Conservation (phyloP, 306 rosid species). For the Pyrus pyrifolia region DNA sequence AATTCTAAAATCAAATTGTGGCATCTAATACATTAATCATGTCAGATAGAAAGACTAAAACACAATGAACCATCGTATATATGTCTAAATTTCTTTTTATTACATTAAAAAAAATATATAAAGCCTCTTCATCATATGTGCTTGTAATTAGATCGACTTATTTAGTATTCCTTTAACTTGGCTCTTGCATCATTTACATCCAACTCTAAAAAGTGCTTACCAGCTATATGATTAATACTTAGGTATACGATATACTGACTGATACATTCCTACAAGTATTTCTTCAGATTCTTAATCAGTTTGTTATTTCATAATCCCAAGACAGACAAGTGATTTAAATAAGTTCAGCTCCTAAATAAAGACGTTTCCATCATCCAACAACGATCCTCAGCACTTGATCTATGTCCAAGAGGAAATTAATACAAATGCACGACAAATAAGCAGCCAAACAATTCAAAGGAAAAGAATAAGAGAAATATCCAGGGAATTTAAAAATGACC, state of each 20-base stretch:
- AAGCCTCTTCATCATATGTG: background rate
- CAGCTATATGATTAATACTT: background rate
- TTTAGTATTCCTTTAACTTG: background rate
- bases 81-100: background rate
- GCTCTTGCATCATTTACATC: background rate
- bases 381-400: background rate
- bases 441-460: background rate
- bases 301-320: background rate
- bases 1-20: background rate
- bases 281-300: background rate
- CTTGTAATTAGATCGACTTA: background rate
- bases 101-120: background rate
- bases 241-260: background rate
- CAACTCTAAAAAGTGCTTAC: background rate
- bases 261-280: background rate
- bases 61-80: background rate
- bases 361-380: background rate
- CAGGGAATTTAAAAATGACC: conserved; percentile 27
- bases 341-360: background rate
- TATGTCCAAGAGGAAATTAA: background rate
- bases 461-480: background rate
- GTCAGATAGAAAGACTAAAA: background rate
- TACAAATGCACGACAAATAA: background rate
- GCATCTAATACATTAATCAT: background rate
- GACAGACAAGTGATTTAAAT: background rate